A percentile compares a stretch with the other conserved stretches of the same genome.
phyloP scores from a whole-genome alignment of 2,329 filamentous ascomycete genomes.

The Colletotrichum sublineola region DNA sequence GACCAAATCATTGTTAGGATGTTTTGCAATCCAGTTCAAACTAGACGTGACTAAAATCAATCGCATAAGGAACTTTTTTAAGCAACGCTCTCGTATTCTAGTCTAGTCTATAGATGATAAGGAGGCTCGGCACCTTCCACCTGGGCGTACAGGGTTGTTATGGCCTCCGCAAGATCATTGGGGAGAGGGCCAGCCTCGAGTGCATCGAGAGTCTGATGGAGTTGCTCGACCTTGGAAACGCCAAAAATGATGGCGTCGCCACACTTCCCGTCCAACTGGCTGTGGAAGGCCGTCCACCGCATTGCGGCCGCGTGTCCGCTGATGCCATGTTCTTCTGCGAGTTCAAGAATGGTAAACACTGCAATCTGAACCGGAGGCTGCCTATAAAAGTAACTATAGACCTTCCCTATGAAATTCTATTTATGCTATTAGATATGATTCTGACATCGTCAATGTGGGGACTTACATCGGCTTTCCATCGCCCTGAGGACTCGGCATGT shows the following conservation, averaged over 20 bases:
- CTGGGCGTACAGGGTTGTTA: neutral
- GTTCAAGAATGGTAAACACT: neutral
- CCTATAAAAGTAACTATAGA: neutral
- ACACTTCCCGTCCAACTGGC: neutral
- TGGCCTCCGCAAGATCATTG: neutral
- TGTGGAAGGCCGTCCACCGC: slow-evolving; percentile 9
- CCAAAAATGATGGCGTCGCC: neutral
- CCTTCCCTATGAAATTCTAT: neutral
- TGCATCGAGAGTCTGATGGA: neutral
- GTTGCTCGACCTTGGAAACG: neutral
- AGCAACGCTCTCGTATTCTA: neutral
- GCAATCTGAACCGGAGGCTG: neutral
- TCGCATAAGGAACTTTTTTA: no score
- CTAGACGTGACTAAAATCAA: neutral
- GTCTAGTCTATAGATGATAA: neutral
- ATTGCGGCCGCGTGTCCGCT: slow-evolving; percentile 2
- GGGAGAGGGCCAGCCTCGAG: slow-evolving; percentile 10
- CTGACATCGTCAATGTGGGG: no score
- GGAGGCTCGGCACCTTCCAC: slow-evolving; percentile 8
- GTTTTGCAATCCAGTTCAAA: no score
- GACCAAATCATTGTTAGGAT: no score
- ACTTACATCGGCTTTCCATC: neutral
- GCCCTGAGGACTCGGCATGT: neutral
- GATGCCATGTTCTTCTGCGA: neutral
- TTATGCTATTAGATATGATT: neutral